Evolutionary conservation across 2,329 filamentous ascomycete species (phyloP).

Genomic region (Trichoderma sp.): DNA sequence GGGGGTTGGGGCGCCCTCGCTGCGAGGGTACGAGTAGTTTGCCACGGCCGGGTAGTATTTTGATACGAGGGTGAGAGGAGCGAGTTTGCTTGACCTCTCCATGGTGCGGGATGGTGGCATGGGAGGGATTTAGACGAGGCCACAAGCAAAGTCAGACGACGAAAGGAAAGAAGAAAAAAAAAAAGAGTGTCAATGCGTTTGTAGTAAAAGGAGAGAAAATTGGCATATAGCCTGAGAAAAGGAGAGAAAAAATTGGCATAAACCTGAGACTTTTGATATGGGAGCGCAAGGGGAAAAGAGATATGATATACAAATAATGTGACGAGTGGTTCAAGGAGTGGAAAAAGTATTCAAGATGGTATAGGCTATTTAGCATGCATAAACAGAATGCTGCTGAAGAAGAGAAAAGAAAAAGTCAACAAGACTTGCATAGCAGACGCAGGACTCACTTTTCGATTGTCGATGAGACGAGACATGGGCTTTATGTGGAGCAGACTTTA

Average conservation of each 20-base stretch:
- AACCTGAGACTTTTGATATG: neutral
- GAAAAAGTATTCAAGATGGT: neutral
- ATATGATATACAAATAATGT: constrained; percentile 22
- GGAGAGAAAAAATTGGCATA: neutral
- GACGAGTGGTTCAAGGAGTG: neutral
- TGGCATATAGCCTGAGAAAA: constrained; percentile 3
- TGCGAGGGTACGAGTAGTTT: constrained; percentile 48
- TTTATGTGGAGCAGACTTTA: neutral
- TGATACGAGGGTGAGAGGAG: constrained; percentile 46
- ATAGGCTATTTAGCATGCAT: neutral
- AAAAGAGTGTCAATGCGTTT: neutral
- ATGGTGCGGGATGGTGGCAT: constrained; percentile 35
- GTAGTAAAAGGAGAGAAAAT: neutral
- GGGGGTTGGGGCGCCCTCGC: constrained; percentile 32
- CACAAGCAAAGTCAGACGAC: neutral
- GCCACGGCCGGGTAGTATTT: constrained; percentile 45
- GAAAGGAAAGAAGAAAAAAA: neutral
- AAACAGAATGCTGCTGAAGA: neutral
- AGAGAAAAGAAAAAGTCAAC: neutral
- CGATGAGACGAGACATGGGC: constrained; percentile 15
- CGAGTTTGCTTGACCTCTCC: constrained; percentile 44
- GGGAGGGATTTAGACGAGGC: neutral
- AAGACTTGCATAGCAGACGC: constrained; percentile 20
- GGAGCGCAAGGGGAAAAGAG: neutral
- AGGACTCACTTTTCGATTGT: neutral